Conservation (phyloP, 106 monocot species). For the Gastrodia elata region DNA sequence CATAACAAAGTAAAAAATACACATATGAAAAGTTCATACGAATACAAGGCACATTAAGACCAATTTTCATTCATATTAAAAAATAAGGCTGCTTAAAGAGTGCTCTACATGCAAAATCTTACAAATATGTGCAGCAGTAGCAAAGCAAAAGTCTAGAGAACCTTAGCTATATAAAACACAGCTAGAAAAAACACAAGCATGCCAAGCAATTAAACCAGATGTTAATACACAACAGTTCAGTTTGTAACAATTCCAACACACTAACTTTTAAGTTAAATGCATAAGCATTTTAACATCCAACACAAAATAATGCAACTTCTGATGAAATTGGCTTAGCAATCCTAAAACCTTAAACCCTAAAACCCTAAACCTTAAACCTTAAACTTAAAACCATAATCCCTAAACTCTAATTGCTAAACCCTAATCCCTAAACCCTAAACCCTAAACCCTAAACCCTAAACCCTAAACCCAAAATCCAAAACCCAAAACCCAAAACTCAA, state of each 20-base stretch:
- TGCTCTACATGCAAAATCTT: neutral
- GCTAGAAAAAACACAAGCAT: neutral
- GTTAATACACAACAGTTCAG: neutral
- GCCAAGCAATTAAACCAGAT: neutral
- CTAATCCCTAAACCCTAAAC: too few species aligned
- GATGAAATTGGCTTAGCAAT: neutral
- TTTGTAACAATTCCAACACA: too few species aligned
- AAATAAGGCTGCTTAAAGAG: neutral
- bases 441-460: too few species aligned
- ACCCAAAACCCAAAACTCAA: too few species aligned
- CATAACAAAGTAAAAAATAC: neutral
- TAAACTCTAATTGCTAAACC: too few species aligned
- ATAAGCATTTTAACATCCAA: too few species aligned
- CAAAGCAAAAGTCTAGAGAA: neutral
- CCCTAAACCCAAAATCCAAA: too few species aligned
- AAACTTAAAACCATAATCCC: too few species aligned
- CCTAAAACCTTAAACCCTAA: too few species aligned
- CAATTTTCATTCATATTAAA: neutral
- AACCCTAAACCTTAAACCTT: too few species aligned
- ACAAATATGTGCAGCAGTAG: neutral
- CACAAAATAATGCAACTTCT: neutral
- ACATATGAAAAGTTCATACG: neutral
- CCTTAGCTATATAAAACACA: neutral
- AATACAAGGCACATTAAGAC: neutral
- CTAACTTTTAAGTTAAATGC: too few species aligned